These are phyloP conservation scores for Acanthamoeba triangularis DNA, from an alignment of 208 protist genomes.

Conservation along the genomic window DNA sequence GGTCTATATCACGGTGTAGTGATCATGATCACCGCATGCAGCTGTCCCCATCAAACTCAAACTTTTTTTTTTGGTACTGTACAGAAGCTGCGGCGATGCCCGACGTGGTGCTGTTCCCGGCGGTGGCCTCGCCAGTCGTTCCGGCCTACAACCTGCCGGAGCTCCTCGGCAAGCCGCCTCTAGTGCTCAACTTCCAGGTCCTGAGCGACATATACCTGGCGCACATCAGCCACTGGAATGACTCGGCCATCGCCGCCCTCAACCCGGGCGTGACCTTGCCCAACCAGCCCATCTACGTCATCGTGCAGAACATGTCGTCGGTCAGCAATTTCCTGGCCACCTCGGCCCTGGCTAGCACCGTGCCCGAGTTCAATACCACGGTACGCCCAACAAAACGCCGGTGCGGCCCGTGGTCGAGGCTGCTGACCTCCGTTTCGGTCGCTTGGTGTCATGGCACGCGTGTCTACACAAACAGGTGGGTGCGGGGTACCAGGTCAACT, in stretches of 20 bases:
- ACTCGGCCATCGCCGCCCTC: constrained; percentile 13
- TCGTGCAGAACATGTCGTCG: background rate
- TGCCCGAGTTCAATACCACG: background rate
- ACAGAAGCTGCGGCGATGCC: background rate
- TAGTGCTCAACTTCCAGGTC: background rate
- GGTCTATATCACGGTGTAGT: too few relatives aligned
- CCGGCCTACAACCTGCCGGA: background rate
- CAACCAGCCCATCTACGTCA: background rate
- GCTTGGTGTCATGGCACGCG: too few relatives aligned
- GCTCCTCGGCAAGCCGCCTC: background rate
- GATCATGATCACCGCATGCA: too few relatives aligned
- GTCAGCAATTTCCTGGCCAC: background rate
- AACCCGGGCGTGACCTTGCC: background rate
- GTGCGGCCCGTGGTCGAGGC: background rate
- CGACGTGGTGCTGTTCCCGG: background rate
- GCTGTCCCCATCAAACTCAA: background rate
- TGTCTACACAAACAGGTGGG: background rate
- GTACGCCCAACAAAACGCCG: background rate
- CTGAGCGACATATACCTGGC: background rate
- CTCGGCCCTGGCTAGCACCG: background rate
- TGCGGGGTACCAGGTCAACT: background rate
- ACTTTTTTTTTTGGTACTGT: background rate
- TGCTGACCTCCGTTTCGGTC: background rate
- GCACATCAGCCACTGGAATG: constrained; percentile 10
- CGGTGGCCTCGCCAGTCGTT: background rate